Evolutionary conservation across 345 rosid genomes (phyloP).

Genomic region (Hibiscus syriacus): DNA sequence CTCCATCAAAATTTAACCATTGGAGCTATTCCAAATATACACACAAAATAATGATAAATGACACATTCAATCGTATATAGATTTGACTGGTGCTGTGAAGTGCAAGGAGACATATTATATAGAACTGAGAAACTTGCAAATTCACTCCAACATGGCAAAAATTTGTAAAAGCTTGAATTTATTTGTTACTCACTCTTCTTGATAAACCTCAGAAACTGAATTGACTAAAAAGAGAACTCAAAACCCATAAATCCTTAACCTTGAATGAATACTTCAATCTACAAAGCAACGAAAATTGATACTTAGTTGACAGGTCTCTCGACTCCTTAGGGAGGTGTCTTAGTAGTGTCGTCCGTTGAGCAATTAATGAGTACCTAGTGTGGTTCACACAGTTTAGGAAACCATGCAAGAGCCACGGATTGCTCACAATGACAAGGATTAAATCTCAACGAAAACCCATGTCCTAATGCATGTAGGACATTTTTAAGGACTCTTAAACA

Average conservation of each 20-base stretch:
- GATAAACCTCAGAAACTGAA: neutral
- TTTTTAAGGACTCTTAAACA: too few species aligned
- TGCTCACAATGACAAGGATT: too few species aligned
- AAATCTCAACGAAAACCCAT: too few species aligned
- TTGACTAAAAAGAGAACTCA: neutral
- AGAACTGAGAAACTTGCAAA: neutral
- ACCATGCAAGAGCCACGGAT: too few species aligned
- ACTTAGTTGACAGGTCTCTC: neutral
- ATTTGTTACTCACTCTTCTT: neutral
- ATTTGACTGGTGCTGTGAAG: neutral
- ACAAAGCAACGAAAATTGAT: neutral
- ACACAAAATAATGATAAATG: neutral
- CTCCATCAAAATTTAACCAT: conserved; percentile 78
- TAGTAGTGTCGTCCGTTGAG: too few species aligned
- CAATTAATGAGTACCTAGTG: too few species aligned
- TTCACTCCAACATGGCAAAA: neutral
- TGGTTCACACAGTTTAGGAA: too few species aligned
- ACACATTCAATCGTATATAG: neutral
- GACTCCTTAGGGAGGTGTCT: too few species aligned
- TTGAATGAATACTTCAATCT: neutral
- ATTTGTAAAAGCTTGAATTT: neutral
- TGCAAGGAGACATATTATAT: neutral
- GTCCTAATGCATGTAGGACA: too few species aligned
- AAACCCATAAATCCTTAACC: neutral
- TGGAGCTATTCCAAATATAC: conserved; percentile 41